Conservation (phyloP, 768 basidiomycete species). For the Mycena galericulata region DNA sequence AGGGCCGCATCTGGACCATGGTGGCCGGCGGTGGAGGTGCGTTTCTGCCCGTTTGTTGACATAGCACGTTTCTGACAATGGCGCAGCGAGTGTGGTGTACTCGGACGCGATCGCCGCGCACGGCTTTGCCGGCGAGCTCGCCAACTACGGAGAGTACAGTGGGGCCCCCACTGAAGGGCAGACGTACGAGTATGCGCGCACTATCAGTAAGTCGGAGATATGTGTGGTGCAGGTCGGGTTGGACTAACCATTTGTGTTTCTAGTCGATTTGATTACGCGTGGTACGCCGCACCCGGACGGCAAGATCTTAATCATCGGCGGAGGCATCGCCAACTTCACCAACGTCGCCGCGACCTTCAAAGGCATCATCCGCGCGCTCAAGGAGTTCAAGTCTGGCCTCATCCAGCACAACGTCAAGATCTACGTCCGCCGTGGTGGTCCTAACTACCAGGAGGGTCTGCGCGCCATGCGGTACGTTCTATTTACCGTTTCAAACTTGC, state of each 20-base stretch:
- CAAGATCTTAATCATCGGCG: constrained; percentile 99
- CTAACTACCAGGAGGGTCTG: constrained; percentile 98
- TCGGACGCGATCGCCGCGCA: constrained; percentile 89
- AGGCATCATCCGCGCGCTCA: constrained; percentile 97
- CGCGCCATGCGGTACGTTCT: constrained; percentile 88
- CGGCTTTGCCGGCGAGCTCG: constrained; percentile 96
- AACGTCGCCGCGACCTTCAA: constrained; percentile 99
- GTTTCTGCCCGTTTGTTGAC: constrained; percentile 70
- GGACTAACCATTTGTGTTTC: constrained; percentile 18
- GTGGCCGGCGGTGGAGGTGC: constrained; percentile 91
- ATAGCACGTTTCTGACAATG: constrained; percentile 25
- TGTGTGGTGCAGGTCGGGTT: not conserved
- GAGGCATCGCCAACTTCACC: constrained; percentile 99
- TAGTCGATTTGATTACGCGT: constrained; percentile 94
- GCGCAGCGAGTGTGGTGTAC: constrained; percentile 66
- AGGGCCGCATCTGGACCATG: constrained; percentile 99
- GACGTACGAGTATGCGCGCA: constrained; percentile 99
- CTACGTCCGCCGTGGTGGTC: constrained; percentile 97
- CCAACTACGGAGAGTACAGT: constrained; percentile 99
- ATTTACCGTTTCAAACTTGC: not conserved
- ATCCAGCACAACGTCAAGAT: constrained; percentile 90
- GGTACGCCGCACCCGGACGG: constrained; percentile 86
- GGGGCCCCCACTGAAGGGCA: constrained; percentile 98
- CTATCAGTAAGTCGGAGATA: constrained; percentile 74
- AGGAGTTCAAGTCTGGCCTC: constrained; percentile 90